Evolutionary conservation across 164 flowering plant genomes (phyloP), one percentile per base, ranked within the genome.

Genomic region (Nymphaea colorata): DNA sequence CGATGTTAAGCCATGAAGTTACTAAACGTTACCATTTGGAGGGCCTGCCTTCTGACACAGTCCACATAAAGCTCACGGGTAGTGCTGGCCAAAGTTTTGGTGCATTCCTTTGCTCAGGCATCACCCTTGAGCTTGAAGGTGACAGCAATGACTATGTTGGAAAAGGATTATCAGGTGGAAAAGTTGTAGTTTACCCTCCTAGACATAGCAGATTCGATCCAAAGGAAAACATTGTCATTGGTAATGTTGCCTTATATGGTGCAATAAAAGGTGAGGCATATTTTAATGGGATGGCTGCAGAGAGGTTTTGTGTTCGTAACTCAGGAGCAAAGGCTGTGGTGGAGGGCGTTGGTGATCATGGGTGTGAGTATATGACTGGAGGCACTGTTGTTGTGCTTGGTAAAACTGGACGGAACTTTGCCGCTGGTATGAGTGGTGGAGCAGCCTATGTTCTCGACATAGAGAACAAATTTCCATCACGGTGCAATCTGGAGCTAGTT

Each of bases 351-450:
- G 99, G 99, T 68, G 99, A 95, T 78, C 99, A 95, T 76, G 99
- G 99, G 14, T 95, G 99, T 64, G 99, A 95, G 75, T 95, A 95
- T 84, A 95, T 95, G 99, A 95, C 99, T 0, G 99, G 98, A 70
- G 99, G 99, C n/a, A 88, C 82, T 25, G 98, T 92, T 61, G 91
- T 92, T 53, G 91, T 95, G 59, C 89, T 95, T 67, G 99, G 99
- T 5, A 84, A 90, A 78, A 92, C 98, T 42, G 99, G 99, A 41
- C 84, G 99, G 71, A 95, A 95, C 72, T 95, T 95, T 79, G 99
- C 99, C 51, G 99, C 99, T 3, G 99, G 99, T 65, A 95, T 95
- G 99, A 95, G 99, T 76, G 99, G 99, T 69, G 99, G 99, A 44
- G 72, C 89, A 67, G 98, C 99, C 42, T 95, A 89, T 82, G 95